phyloP scores from a whole-genome alignment of 345 rosid genomes.

The Dipteronia sinensis region DNA sequence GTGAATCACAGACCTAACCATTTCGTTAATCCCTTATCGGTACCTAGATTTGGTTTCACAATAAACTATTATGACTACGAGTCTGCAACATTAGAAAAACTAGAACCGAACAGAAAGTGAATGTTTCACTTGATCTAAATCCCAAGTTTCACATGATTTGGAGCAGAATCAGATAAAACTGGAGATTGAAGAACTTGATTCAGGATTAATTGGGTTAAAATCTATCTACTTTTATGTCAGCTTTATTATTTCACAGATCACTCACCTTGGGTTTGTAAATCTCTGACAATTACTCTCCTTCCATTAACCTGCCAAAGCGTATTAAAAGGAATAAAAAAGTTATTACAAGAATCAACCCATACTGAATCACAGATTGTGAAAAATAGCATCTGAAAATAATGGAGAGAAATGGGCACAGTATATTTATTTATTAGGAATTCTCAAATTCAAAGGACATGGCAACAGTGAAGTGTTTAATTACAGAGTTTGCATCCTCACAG shows the following conservation, averaged over 20 bases:
- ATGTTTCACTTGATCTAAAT: neutral
- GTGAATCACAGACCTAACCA: too few species aligned
- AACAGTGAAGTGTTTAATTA: neutral
- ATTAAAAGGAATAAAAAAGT: neutral
- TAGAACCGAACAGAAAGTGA: neutral
- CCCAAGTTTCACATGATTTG: neutral
- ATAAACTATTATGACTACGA: neutral
- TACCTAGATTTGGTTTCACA: neutral
- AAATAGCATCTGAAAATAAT: neutral
- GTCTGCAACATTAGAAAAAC: too few species aligned
- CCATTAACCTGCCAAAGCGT: neutral
- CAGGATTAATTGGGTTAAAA: neutral
- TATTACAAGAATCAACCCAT: too few species aligned
- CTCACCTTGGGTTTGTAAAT: conserved; percentile 4
- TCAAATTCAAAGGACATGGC: conserved; percentile 18
- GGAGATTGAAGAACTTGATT: neutral
- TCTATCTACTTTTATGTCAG: neutral
- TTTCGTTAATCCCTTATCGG: too few species aligned
- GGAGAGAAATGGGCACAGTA: neutral
- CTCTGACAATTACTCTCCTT: neutral
- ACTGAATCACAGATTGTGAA: neutral
- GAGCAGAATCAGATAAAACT: neutral
- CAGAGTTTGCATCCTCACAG: neutral
- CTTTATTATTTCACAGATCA: neutral
- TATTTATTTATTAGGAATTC: neutral